These are phyloP conservation scores for Yamadazyma jaroonii DNA, from an alignment of 1,139 yeast species.

Conservation along the genomic window DNA sequence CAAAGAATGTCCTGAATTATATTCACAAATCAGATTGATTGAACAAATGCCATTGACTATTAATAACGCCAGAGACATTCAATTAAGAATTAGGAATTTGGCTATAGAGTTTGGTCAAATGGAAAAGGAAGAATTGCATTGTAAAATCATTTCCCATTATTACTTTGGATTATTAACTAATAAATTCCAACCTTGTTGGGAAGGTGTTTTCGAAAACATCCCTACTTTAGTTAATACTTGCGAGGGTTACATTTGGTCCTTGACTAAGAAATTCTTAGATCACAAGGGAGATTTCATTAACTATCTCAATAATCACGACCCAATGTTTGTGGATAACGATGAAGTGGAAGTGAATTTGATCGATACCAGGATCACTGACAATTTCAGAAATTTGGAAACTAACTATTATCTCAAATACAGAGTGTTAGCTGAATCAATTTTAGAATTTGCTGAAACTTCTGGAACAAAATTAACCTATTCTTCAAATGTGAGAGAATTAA, in stretches of 20 bases:
- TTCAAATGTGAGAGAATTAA: slow-evolving; percentile 43
- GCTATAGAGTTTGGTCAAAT: slow-evolving; percentile 46
- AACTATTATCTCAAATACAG: slow-evolving; percentile 22
- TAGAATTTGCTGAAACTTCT: slow-evolving; percentile 28
- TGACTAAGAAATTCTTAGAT: slow-evolving; percentile 41
- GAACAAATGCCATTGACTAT: slow-evolving; percentile 73
- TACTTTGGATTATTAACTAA: slow-evolving; percentile 73
- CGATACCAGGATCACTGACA: slow-evolving; percentile 27
- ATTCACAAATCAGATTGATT: slow-evolving; percentile 49
- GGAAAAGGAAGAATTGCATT: slow-evolving; percentile 20
- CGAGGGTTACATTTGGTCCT: slow-evolving; percentile 55
- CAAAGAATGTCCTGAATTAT: slow-evolving; percentile 28
- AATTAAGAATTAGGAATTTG: slow-evolving; percentile 64
- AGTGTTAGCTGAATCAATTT: slow-evolving; percentile 26
- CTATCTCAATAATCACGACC: slow-evolving; percentile 12
- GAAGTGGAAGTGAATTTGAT: slow-evolving; percentile 31
- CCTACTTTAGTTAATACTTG: slow-evolving; percentile 46
- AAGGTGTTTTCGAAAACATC: slow-evolving; percentile 62
- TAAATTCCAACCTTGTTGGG: slow-evolving; percentile 85
- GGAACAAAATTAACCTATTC: slow-evolving; percentile 35
- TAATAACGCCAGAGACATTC: slow-evolving; percentile 72
- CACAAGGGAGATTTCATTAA: slow-evolving; percentile 15
- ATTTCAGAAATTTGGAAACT: slow-evolving; percentile 21
- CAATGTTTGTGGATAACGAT: slow-evolving; percentile 10
- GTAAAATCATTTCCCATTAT: slow-evolving; percentile 50